Evolutionary conservation across 2,329 filamentous ascomycete genomes (phyloP).

Genomic region (Sporothrix euskadiensis): DNA sequence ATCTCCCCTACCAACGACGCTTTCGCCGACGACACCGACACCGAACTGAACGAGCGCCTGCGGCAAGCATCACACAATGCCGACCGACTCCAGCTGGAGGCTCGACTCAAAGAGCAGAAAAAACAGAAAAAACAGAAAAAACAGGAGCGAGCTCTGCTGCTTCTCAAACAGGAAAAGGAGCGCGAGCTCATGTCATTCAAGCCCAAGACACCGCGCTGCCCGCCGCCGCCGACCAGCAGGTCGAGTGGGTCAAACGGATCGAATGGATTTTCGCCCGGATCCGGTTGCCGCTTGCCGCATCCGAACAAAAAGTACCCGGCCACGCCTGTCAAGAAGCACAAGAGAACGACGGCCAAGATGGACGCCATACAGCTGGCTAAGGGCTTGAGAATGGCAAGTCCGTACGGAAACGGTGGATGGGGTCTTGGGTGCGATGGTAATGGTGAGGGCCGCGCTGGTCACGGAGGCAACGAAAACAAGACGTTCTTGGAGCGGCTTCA

Average conservation of each 20-base stretch:
- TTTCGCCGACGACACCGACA: neutral
- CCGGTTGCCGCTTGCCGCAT: neutral
- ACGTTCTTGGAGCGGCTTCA: neutral
- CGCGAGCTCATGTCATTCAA: neutral
- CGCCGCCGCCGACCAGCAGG: neutral
- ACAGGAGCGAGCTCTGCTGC: neutral
- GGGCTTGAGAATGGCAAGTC: neutral
- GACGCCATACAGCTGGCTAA: neutral
- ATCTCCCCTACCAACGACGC: neutral
- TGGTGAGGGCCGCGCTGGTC: neutral
- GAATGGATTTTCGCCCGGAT: neutral
- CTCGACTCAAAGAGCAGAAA: neutral
- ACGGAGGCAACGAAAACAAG: neutral
- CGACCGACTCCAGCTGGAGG: neutral
- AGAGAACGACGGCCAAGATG: neutral
- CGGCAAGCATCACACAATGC: neutral
- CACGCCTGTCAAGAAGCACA: constrained; percentile 4
- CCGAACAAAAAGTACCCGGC: neutral
- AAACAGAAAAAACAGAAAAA: neutral
- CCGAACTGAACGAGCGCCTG: constrained; percentile 1
- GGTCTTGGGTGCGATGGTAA: neutral
- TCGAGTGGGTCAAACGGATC: neutral
- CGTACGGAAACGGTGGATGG: neutral
- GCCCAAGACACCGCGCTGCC: constrained; percentile 7
- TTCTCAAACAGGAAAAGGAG: neutral